A percentile compares a stretch with the other conserved stretches of the same genome.
Evolutionary conservation across 179 eudicot genomes (phyloP).

Genomic region (Sideroxylon spinosum): DNA sequence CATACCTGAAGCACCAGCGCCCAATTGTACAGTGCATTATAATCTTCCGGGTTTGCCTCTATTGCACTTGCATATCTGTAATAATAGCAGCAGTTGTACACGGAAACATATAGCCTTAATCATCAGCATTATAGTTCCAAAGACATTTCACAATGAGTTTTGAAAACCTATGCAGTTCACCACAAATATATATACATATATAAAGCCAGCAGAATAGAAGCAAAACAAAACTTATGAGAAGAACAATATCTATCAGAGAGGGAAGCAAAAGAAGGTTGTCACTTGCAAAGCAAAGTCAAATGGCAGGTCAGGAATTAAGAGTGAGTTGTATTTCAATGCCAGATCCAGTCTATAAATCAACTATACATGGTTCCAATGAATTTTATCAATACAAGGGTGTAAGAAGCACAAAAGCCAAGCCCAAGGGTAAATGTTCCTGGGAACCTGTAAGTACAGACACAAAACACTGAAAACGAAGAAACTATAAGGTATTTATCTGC

Average conservation of each 20-base stretch:
- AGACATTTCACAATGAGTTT: background rate
- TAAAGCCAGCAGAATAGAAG: background rate
- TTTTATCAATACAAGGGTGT: background rate
- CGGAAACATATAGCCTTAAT: background rate
- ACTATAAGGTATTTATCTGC: background rate
- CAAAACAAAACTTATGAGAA: background rate
- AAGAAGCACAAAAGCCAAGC: background rate
- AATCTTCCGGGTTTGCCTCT: slow-evolving; percentile 80
- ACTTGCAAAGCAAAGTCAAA: slow-evolving; percentile 10
- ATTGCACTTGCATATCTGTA: slow-evolving; percentile 83
- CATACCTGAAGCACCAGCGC: slow-evolving; percentile 96
- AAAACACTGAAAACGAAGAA: background rate
- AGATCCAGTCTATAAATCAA: background rate
- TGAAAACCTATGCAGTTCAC: background rate
- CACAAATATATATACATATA: background rate
- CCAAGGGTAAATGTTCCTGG: background rate
- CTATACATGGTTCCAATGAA: background rate
- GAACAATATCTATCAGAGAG: background rate
- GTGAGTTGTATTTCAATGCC: background rate
- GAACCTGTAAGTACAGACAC: background rate
- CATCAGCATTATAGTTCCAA: background rate
- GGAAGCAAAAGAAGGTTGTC: background rate
- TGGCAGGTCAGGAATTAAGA: slow-evolving; percentile 8
- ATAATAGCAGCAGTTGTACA: slow-evolving; percentile 9
- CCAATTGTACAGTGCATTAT: slow-evolving; percentile 96